Base-by-base conservation (phyloP, 31 red algal species). In the Bonnemaisonia californica region DNA sequence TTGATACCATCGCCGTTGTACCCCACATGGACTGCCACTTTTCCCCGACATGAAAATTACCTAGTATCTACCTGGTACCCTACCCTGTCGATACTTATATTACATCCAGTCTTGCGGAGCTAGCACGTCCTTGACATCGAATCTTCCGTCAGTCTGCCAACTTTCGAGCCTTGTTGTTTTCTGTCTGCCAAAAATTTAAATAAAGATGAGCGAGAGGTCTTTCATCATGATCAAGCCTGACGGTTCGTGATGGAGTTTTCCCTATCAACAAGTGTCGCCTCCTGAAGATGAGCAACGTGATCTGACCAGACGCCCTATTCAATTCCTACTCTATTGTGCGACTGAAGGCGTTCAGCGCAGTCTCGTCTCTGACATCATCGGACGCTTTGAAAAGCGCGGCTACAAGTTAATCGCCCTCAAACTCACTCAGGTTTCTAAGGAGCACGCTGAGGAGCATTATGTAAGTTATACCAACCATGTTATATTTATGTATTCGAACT, bases 401-500 rank as follows among this genome's bases (percentile, higher is more conserved):
- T 94, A 82, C 81, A 92, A 98, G 72, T 47, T 98, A 2, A 73
- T 87, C 16, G 95, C 64, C 8, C 57, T 94, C 56, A 98, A 98
- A 83, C 23, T 94, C 66, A 57, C 83, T 13, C 56, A 74, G 23
- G 87, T 81, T 22, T 56, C 76, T 35, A 73, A 79, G 74, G 75
- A 91, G 39, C 68, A 80, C 32, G 91, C 92, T 9, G 63, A 88
- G 13, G 3, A 72, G 21, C 91, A 94, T 73, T 98, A 98, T 70
- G 90, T 76, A 63, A 61, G 69, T 59, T 38, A 59, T 19, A n/a
- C n/a, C n/a, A n/a, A n/a, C n/a, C n/a, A n/a, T n/a, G n/a, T n/a
- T n/a, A n/a, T n/a, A n/a, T n/a, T n/a, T n/a, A n/a, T n/a, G n/a
- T n/a, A n/a, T n/a, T n/a, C n/a, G n/a, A n/a, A n/a, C n/a, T n/a